Conservation (phyloP, 2,329 filamentous ascomycete genomes). For the Tolypocladium endophyticum region DNA sequence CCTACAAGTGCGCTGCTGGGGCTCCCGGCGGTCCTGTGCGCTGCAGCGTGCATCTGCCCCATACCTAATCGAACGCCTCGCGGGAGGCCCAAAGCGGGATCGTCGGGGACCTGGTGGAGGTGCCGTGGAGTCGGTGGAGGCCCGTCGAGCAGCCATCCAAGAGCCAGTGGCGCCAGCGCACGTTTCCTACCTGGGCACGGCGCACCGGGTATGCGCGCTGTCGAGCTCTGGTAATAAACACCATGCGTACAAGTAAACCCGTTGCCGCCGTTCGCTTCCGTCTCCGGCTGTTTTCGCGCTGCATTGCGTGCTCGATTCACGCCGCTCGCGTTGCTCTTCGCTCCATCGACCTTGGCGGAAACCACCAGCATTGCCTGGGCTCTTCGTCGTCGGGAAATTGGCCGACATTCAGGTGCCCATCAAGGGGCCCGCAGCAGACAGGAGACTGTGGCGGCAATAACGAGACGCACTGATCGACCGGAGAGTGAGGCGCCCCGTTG, state of each 20-base stretch:
- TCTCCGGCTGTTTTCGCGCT: not conserved
- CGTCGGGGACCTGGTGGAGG: not conserved
- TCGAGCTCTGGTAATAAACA: not conserved
- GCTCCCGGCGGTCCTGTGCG: not conserved
- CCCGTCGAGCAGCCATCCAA: not conserved
- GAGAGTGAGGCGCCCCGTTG: not conserved
- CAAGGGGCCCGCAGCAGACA: not conserved
- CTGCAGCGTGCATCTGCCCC: not conserved
- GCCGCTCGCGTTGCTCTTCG: not conserved
- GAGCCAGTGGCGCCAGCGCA: not conserved
- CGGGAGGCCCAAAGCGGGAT: constrained; percentile 5
- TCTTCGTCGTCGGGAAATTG: not conserved
- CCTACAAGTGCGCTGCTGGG: not conserved
- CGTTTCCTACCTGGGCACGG: not conserved
- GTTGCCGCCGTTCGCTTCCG: not conserved
- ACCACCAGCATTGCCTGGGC: not conserved
- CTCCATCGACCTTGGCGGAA: not conserved
- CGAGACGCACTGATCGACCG: not conserved
- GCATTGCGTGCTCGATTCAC: not conserved
- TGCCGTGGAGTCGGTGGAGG: not conserved
- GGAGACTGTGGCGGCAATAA: not conserved
- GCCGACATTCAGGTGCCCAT: not conserved
- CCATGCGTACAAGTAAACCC: not conserved
- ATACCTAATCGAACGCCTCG: not conserved
- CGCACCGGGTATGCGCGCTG: not conserved